Percentiles rank a stretch among this genome's conserved stretches.
These are phyloP conservation scores for Solanum aculeatissimum DNA, from an alignment of 305 asterid species.

Conservation along the genomic window DNA sequence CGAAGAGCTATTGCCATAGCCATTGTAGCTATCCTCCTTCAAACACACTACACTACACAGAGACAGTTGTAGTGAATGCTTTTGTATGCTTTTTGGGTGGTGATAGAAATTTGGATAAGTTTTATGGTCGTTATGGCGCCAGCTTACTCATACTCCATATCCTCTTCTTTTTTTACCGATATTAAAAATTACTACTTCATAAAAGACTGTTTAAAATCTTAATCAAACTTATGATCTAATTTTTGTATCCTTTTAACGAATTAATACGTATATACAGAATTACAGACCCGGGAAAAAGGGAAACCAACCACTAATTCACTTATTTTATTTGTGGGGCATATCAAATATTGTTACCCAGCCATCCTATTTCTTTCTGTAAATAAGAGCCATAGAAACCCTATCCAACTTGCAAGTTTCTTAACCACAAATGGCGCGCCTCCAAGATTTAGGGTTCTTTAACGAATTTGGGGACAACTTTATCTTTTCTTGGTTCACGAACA, in stretches of 20 bases:
- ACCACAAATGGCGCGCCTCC: neutral
- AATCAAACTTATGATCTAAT: too few relatives aligned
- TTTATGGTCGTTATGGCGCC: slow-evolving; percentile 16
- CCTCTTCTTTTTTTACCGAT: neutral
- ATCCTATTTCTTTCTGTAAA: neutral
- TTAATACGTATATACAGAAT: too few relatives aligned
- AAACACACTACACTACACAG: neutral
- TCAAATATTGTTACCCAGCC: neutral
- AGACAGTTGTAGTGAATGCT: neutral
- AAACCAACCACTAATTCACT: neutral
- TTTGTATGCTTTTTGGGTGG: slow-evolving; percentile 21
- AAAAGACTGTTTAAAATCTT: neutral
- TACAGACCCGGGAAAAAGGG: too few relatives aligned
- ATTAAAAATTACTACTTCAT: neutral
- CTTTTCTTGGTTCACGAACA: neutral
- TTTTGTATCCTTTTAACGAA: too few relatives aligned
- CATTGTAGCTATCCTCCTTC: slow-evolving; percentile 21
- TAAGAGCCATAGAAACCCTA: neutral
- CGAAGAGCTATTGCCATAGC: slow-evolving; percentile 76
- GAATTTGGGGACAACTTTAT: neutral
- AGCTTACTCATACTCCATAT: slow-evolving; percentile 3
- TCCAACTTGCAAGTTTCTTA: slow-evolving; percentile 1
- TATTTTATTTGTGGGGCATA: neutral
- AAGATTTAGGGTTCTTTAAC: neutral
- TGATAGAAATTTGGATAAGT: slow-evolving; percentile 13